Conservation (phyloP, 2,329 filamentous ascomycete genomes). For the Parasarocladium wereldwijsianum region DNA sequence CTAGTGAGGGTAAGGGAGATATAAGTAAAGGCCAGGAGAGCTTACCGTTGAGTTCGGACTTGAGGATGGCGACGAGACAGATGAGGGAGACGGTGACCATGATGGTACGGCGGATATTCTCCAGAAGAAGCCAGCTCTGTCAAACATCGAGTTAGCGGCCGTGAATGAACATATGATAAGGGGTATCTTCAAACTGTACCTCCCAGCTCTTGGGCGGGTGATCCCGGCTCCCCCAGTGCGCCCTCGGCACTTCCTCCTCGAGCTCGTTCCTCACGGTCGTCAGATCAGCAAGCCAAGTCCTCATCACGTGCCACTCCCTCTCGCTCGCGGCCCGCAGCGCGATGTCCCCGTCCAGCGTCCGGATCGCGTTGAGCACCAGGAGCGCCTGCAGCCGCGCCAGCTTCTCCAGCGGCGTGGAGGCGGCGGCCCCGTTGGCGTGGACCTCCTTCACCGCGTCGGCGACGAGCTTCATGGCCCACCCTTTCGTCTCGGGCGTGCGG, state of each 20-base stretch:
- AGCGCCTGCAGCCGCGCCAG: conserved; percentile 28
- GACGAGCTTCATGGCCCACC: conserved; percentile 23
- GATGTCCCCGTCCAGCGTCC: conserved; percentile 29
- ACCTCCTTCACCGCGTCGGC: conserved; percentile 22
- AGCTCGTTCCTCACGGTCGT: conserved; percentile 18
- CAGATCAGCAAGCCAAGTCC: conserved; percentile 22
- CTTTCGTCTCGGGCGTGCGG: conserved; percentile 21
- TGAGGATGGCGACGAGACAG: conserved; percentile 19
- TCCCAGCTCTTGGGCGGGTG: conserved; percentile 27
- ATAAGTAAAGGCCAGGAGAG: conserved; percentile 3
- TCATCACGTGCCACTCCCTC: conserved; percentile 19
- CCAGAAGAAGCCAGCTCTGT: conserved; percentile 25
- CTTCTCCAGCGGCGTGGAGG: conserved; percentile 19
- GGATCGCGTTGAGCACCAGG: conserved; percentile 24
- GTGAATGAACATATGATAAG: background rate
- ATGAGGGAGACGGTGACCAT: conserved; percentile 18
- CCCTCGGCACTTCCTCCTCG: conserved; percentile 12
- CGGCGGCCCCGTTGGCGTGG: conserved; percentile 18
- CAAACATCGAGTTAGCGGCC: background rate
- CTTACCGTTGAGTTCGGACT: conserved; percentile 8
- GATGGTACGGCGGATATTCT: conserved; percentile 24
- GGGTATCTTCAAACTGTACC: conserved; percentile 12
- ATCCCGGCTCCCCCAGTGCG: conserved; percentile 11
- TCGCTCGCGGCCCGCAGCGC: conserved; percentile 24
- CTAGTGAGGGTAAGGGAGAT: conserved; percentile 7